Base-by-base conservation (phyloP, 1,139 yeast species). In the Debaryomyces sp. region DNA sequence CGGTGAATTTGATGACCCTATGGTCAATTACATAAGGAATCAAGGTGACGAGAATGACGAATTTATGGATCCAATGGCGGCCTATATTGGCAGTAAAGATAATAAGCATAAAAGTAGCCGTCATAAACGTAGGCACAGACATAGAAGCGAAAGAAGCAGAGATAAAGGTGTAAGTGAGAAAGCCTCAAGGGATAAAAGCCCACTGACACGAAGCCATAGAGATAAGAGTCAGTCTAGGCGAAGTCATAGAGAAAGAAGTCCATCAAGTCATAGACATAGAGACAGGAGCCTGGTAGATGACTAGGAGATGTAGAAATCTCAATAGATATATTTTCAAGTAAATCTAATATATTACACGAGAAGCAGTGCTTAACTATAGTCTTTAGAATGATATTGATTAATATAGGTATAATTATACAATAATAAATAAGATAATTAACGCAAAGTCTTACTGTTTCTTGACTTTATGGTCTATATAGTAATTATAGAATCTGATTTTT, bases 401-500 rank as follows among this genome's bases (percentile, higher is more conserved):
- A 32, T 17, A 5, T 9, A 10, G 35, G 6, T 4, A 1, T 32
- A 32, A n/a, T n/a, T 15, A 9, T 32, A 32, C 6, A 21, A 35
- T 35, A 21, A 35, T 35, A 35, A 21, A 35, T 35, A 22, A 22
- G 22, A 4, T 22, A 23, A 12, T 22, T 22, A 1, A 21, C 17
- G 6, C 22, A 32, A 2, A 18, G n/a, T 15, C 35, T 38, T 37
- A 50, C 18, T 50, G 46, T 33, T 48, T 49, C 38, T 56, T 54
- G 8, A 58, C 52, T 37, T 53, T 51, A 50, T 56, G 48, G 24
- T 62, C 60, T 36, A 60, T 55, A 53, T 70, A 75, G 54, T 72
- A 73, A n/a, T 57, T 54, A 54, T 63, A 69, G 52, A 75, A 75
- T 45, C 62, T 62, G 21, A 58, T 57, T 54, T 73, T 73, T 42